Base-by-base conservation (phyloP, 1,284 basidiomycete genomes). In the Lentinus polychrous region DNA sequence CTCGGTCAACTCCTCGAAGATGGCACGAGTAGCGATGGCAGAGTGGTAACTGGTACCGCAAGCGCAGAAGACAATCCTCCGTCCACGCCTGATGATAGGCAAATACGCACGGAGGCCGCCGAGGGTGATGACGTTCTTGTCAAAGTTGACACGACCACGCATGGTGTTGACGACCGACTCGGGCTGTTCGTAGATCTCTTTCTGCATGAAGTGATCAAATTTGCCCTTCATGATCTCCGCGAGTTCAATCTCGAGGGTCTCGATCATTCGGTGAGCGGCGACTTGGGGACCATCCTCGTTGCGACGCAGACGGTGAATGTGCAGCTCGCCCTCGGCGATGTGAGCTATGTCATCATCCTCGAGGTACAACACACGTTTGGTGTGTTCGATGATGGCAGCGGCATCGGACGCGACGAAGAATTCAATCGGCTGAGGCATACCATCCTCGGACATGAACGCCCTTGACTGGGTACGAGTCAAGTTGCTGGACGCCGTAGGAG, bases 191-290 rank as follows among this genome's bases (percentile, higher is more conserved):
- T 96, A 99, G 64, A 99, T 99, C 71, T 99, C 96, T 77, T 99
- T 99, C 70, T 99, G 95, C 96, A 99, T 99, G 71, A 99, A 99
- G 70, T 96, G 94, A 66, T 95, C 92, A 67, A 97, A 99, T 68
- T 94, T 92, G 66, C 96, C 96, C 81, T 99, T 99, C 96, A 99
- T 99, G 75, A 99, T 99, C 61, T 96, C 96, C 33, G 95, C 96
- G 44, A 99, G 84, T 70, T 99, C 96, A 61, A 99, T 87, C 73
- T 99, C 96, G 62, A 99, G 85, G 14, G 94, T 97, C 76, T 99
- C 96, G 69, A 99, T 99, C 56, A 84, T 94, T 60, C 96, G 91
- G 47, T 94, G 95, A 15, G 94, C 67, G 64, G 85, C 80, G 45
- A 80, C 72, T 57, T 81, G 79, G 32, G 72, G 69, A 41, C 73